Conservation (phyloP, 2,329 filamentous ascomycete genomes). For the Stachybotrys echinatus region DNA sequence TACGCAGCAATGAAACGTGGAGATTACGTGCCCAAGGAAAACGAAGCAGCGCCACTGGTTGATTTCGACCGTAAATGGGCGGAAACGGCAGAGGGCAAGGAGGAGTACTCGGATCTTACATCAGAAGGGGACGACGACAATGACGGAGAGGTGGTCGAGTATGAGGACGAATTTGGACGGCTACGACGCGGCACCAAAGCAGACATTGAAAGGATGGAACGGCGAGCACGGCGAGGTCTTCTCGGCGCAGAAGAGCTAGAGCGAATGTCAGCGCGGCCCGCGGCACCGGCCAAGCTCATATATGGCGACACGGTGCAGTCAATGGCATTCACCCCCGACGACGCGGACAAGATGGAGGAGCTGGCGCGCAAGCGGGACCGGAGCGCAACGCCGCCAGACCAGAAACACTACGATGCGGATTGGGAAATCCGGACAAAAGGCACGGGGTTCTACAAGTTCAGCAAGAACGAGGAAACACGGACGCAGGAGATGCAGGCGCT, state of each 20-base stretch:
- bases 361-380: constrained; percentile 74
- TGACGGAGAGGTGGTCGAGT: constrained; percentile 66
- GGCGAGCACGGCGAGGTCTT: constrained; percentile 42
- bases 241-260: constrained; percentile 58
- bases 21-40: constrained; percentile 67
- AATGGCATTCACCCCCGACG: constrained; percentile 74
- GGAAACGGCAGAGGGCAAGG: constrained; percentile 53
- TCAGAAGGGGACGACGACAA: constrained; percentile 34
- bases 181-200: constrained; percentile 65
- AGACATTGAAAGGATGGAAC: constrained; percentile 60
- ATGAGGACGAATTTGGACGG: constrained; percentile 90
- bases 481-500: constrained; percentile 70
- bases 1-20: constrained; percentile 90
- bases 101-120: constrained; percentile 51
- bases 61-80: constrained; percentile 98
- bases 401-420: constrained; percentile 79
- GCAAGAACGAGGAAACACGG: constrained; percentile 63
- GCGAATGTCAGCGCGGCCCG: constrained; percentile 62
- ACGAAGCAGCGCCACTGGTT: constrained; percentile 64
- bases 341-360: constrained; percentile 67
- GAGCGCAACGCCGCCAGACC: constrained; percentile 72
- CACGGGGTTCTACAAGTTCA: constrained; percentile 88
- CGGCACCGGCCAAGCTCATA: constrained; percentile 66
- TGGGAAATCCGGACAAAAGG: constrained; percentile 83
- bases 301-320: constrained; percentile 81